Conservation (phyloP, 768 basidiomycete species). For the Leccinum arenicola region DNA sequence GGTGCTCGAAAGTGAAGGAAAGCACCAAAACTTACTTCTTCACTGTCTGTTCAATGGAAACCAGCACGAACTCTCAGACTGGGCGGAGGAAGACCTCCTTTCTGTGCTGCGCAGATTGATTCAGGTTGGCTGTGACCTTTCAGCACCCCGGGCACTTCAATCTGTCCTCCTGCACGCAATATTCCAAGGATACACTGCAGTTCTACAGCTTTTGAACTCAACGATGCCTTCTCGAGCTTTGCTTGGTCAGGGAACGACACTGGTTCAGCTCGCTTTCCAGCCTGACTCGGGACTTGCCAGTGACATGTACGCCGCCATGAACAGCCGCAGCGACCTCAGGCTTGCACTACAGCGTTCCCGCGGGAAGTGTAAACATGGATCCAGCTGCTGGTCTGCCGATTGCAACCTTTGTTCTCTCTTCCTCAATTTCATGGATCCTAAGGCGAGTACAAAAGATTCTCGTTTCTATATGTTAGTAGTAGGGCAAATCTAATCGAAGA, state of each 20-base stretch:
- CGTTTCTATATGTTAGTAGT: too few species aligned
- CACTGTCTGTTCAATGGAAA: background rate
- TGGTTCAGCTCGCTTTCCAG: background rate
- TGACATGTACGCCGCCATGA: background rate
- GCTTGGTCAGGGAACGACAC: too few species aligned
- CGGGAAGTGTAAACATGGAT: background rate
- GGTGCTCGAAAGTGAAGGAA: background rate
- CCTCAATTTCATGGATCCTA: background rate
- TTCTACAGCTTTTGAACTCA: background rate
- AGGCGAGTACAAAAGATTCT: background rate
- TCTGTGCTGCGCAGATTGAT: background rate
- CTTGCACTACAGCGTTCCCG: background rate
- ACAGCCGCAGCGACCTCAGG: background rate
- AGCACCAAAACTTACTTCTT: background rate
- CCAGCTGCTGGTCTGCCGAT: background rate
- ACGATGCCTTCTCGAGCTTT: background rate
- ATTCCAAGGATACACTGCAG: background rate
- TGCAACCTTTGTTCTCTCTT: slow-evolving; percentile 1
- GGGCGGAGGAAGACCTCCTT: background rate
- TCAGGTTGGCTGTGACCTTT: background rate
- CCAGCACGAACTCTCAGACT: background rate
- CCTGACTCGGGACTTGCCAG: background rate
- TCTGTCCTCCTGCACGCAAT: background rate
- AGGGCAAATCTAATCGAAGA: too few species aligned
- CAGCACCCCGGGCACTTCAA: background rate